Evolutionary conservation across 208 protist genomes (phyloP).

Genomic region (Trypanosoma lewisi): DNA sequence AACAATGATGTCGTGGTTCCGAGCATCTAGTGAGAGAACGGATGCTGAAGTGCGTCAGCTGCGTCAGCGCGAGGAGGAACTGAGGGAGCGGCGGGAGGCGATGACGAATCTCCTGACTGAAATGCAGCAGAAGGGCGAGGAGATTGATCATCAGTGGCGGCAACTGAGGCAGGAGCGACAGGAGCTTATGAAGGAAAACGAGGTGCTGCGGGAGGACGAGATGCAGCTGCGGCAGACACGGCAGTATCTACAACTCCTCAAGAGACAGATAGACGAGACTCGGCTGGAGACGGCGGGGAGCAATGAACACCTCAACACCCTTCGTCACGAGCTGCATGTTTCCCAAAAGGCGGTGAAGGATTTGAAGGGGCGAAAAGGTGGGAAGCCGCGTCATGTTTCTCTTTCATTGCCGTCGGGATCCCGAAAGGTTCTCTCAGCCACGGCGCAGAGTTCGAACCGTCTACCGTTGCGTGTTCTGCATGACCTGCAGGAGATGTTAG

Average conservation of each 20-base stretch:
- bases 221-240: slow-evolving; percentile 44
- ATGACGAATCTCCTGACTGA: slow-evolving; percentile 30
- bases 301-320: background rate
- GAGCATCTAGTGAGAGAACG: slow-evolving; percentile 25
- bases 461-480: slow-evolving; percentile 17
- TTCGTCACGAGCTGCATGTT: slow-evolving; percentile 12
- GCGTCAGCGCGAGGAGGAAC: slow-evolving; percentile 36
- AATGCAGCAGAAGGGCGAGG: slow-evolving; percentile 34
- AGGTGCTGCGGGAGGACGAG: slow-evolving; percentile 48
- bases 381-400: background rate
- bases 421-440: background rate
- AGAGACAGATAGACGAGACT: slow-evolving; percentile 30
- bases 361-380: background rate
- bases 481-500: slow-evolving; percentile 18
- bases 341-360: background rate
- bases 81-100: slow-evolving; percentile 35
- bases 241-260: slow-evolving; percentile 42
- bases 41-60: slow-evolving; percentile 45
- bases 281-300: slow-evolving; percentile 16
- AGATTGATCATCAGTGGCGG: slow-evolving; percentile 32
- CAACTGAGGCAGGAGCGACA: slow-evolving; percentile 37
- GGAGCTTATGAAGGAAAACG: slow-evolving; percentile 28
- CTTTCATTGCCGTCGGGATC: background rate
- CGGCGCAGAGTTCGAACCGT: slow-evolving; percentile 9
- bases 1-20: slow-evolving; percentile 36